Evolutionary conservation across 2,329 filamentous ascomycete species (phyloP), one percentile per base, ranked within the genome.

Genomic region (Daldinia sp.): DNA sequence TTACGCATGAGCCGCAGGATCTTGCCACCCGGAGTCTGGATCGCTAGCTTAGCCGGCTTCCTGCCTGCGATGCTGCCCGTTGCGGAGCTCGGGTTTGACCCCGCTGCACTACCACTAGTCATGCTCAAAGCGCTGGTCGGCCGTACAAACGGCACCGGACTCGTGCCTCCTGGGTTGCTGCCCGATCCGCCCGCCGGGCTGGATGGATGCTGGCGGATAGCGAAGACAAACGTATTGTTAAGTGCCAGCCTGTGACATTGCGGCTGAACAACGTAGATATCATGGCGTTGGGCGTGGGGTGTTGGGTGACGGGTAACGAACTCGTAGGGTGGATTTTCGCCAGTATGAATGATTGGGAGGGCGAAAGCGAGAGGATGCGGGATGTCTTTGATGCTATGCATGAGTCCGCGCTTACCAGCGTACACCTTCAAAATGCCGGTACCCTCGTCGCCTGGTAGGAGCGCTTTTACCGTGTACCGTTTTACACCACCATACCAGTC

Each of bases 191-290:
- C 63, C 53, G 61, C 73, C 0, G 73, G 67, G 0, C 77, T 64
- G 0, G 92, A 90, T 0, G 94, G 92, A 74, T 99, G 94, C 74
- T 99, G 95, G 45, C 95, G 91, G 63, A 99, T 91, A 54, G 91
- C 91, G 77, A 99, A 99, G 25, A 99, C 94, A 74, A 97, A 99
- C 0, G 95, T 99, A 75, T 99, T 98, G 81, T 98, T 97, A 58
- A 96, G 83, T 1, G 93, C 94, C 25, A 99, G 82, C 23, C 89
- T 87, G 68, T 90, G 86, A 76, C 95, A 99, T 77, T 99, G 96
- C 1, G 96, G 95, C 74, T 98, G 95, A 43, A 94, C 92, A 66
- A 99, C 92, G 77, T 99, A 99, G 61, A 99, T 89, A 75, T 99
- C 95, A 77, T 99, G 94, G 39, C 94, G 88, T 74, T 97, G 93